Base-by-base conservation (phyloP, 2,329 filamentous ascomycete genomes). In the Knufia fluminis region DNA sequence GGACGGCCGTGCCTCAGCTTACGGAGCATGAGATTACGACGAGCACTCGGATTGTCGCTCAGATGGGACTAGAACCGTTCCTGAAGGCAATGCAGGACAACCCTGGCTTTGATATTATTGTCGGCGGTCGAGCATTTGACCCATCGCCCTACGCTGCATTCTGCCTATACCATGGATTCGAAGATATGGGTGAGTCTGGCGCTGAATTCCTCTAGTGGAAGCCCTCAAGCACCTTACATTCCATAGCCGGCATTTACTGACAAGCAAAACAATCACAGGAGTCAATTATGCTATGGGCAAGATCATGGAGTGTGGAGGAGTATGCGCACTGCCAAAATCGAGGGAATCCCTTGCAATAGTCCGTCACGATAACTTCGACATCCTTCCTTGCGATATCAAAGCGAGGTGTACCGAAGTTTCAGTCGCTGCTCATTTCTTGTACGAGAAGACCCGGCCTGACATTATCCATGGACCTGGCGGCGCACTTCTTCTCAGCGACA, bases 361-460 rank as follows among this genome's bases (percentile, higher is more conserved):
- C 0, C 69, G 68, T 1, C 66, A 69, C 14, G 70, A 72, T 0
- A 61, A 57, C 1, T 79, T 78, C 48, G 73, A 77, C 38, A 62
- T 78, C 2, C 56, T 59, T 1, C 73, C 75, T 0, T 56, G 70
- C 0, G 61, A 65, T 3, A 63, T 68, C 0, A 53, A 54, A 0
- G 64, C 68, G 0, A 61, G 61, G 1, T 78, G 76, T 52, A 77
- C 71, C 0, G 67, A 72, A 0, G 48, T 71, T 0, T 71, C 69
- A 0, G 74, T 79, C 0, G 74, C 74, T 1, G 72, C 75, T 0
- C 75, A 79, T 52, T 71, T 74, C 0, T 58, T 79, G 8, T 79
- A 79, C 46, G 76, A 78, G 61, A 79, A 78, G 52, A 66, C 68
- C 0, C 59, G 75, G 14, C 75, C 76, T 0, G 76, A 79, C 57